phyloP scores from a whole-genome alignment of 495 filamentous ascomycete genomes.

The Cercophora sp. region DNA sequence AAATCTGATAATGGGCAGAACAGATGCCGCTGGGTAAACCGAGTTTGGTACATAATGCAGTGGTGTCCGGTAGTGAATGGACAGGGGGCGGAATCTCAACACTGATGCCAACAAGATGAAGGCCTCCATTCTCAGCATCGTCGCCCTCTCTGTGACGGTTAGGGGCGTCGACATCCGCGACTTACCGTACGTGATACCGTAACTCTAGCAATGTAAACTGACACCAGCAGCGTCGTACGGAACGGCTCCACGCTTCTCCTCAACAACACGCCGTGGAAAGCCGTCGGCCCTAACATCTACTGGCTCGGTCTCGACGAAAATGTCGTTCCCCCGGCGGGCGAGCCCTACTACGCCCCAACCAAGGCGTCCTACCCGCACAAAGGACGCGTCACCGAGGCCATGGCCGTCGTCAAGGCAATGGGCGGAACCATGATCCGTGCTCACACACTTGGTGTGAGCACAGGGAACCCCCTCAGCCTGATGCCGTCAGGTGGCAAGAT shows the following conservation, averaged over 20 bases:
- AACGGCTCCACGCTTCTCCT: slow-evolving; percentile 39
- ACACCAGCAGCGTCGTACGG: slow-evolving; percentile 39
- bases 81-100: neutral
- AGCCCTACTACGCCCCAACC: slow-evolving; percentile 46
- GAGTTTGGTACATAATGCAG: too few species aligned
- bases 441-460: slow-evolving; percentile 53
- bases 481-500: slow-evolving; percentile 41
- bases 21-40: too few species aligned
- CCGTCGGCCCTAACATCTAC: slow-evolving; percentile 52
- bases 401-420: slow-evolving; percentile 47
- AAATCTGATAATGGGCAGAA: neutral
- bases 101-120: neutral
- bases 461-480: slow-evolving; percentile 50
- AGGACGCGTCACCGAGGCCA: slow-evolving; percentile 50
- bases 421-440: slow-evolving; percentile 49
- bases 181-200: too few species aligned
- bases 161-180: neutral
- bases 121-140: neutral
- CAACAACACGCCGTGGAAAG: slow-evolving; percentile 44
- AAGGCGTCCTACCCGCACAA: slow-evolving; percentile 52
- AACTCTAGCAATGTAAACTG: too few species aligned
- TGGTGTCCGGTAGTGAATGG: neutral
- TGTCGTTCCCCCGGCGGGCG: slow-evolving; percentile 44
- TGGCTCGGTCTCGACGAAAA: slow-evolving; percentile 59
- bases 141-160: neutral